Conservation (phyloP, 139 green algal genomes). For the Spirogloea muscicola region DNA sequence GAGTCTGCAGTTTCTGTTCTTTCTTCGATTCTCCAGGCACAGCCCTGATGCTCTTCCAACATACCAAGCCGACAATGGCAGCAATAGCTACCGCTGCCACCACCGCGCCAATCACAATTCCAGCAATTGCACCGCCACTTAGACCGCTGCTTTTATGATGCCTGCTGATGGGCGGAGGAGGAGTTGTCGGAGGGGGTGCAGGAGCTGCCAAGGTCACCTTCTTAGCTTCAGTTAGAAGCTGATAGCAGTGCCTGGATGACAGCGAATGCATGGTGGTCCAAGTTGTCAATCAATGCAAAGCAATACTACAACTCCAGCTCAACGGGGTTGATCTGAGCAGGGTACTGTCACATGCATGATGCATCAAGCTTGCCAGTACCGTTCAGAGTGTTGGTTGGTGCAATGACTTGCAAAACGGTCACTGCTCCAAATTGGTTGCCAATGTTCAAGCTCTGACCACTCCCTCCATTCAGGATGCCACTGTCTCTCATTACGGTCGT, state of each 20-base stretch:
- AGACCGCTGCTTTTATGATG: not conserved
- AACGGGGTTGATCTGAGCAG: not conserved
- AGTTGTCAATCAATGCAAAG: not conserved
- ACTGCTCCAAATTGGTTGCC: not conserved
- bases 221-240: not conserved
- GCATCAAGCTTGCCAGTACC: not conserved
- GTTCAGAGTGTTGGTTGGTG: not conserved
- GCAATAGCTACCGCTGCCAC: not conserved
- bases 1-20: not conserved
- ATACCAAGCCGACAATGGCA: not conserved
- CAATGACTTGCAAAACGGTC: not conserved
- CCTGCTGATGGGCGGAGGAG: not conserved
- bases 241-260: not conserved
- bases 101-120: not conserved
- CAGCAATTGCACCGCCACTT: not conserved
- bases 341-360: not conserved
- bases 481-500: not conserved
- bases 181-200: too few relatives aligned
- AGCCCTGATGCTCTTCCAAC: too few relatives aligned
- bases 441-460: not conserved
- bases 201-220: too few relatives aligned
- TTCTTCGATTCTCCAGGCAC: not conserved
- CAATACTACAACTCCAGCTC: conserved; percentile 9
- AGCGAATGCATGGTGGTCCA: not conserved
- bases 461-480: not conserved